Evolutionary conservation across 129 eudicot genomes (phyloP), one percentile per base, ranked within the genome.

Genomic region (Solidago caesia): DNA sequence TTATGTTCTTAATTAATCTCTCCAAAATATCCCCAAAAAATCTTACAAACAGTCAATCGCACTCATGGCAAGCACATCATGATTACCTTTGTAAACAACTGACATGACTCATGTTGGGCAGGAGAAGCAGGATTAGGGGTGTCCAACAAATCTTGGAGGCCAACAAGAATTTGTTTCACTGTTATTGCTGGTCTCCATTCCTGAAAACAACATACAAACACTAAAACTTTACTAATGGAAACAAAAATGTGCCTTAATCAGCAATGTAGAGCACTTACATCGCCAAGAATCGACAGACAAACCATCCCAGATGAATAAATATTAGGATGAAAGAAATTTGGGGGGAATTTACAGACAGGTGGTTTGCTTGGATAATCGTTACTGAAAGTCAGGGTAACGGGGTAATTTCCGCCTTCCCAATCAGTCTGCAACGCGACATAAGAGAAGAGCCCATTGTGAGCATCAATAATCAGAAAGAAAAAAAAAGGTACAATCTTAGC

Each of bases 171-270:
- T 81, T 89, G 96, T 74, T 85, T 87, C 75, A 89, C 96, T 13
- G 92, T 89, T 48, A 89, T 89, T 27, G 96, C 96, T 49, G 96
- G 96, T 45, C 96, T 82, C 96, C 96, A 89, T 1, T 88, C 92
- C 92, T 87, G 60, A 5, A 74, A 14, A 47, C 6, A 25, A 6
- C 47, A 12, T 44, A 67, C 9, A 46, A 2, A 66, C 63, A 67
- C 48, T 33, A 15, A n/a, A 43, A 13, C 3, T 21, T 53, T 48
- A 39, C 65, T 6, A 39, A 9, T 12, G 8, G 12, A 8, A 10
- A 64, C 48, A 7, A 55, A 29, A 33, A n/a, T 46, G 15, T 14
- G 9, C 53, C 29, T 10, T 48, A 56, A 56, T 56, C 15, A 56
- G 61, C 29, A 56, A 56, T 4, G 4, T 8, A 66, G 8, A 66